Evolutionary conservation across 305 asterid genomes (phyloP).

Genomic region (Plantago coronopus): DNA sequence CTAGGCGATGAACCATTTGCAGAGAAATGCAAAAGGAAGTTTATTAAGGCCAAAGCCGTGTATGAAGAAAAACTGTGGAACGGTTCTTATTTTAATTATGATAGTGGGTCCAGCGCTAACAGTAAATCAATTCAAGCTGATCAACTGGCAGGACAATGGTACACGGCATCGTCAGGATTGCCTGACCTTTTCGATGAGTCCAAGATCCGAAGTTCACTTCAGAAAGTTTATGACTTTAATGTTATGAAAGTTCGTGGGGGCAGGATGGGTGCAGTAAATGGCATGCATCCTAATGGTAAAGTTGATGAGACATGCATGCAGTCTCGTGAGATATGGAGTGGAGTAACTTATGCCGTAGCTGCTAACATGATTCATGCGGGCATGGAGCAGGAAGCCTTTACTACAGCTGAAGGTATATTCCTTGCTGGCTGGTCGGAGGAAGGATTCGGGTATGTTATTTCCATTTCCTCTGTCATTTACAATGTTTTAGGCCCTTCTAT

Average conservation of each 20-base stretch:
- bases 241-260: conserved; percentile 91
- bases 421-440: conserved; percentile 98
- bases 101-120: conserved; percentile 86
- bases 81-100: conserved; percentile 89
- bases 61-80: conserved; percentile 88
- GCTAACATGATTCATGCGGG: conserved; percentile 98
- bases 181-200: conserved; percentile 69
- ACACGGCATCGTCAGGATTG: conserved; percentile 90
- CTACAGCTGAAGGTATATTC: conserved; percentile 90
- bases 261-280: conserved; percentile 93
- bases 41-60: conserved; percentile 55
- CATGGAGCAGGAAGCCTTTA: conserved; percentile 86
- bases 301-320: conserved; percentile 99
- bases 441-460: conserved; percentile 75
- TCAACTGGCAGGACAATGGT: conserved; percentile 98
- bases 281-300: conserved; percentile 95
- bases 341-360: conserved; percentile 88
- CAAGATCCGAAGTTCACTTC: conserved; percentile 73
- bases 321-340: conserved; percentile 95
- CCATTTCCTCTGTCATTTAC: background rate
- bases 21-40: conserved; percentile 60
- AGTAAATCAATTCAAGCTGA: conserved; percentile 94
- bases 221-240: conserved; percentile 84
- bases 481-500: background rate
- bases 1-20: conserved; percentile 79